phyloP scores from a whole-genome alignment of 2,329 filamentous ascomycete species.

The Diaporthe vexans region DNA sequence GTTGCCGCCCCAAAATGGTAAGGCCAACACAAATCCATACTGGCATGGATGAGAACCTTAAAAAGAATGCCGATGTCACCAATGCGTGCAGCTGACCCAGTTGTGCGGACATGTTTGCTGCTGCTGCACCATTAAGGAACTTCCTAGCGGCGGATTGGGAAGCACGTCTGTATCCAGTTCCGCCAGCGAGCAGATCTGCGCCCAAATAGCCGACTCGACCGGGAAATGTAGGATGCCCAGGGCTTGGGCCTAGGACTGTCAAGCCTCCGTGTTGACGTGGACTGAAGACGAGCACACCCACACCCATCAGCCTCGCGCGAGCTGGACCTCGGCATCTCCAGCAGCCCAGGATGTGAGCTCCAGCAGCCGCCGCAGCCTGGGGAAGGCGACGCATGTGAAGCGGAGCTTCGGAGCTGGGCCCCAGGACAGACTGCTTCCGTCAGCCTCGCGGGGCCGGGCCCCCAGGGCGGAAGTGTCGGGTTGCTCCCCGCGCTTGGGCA shows the following conservation, averaged over 20 bases:
- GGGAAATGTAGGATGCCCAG: constrained; percentile 27
- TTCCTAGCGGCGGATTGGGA: background rate
- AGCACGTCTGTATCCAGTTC: background rate
- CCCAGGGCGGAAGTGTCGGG: background rate
- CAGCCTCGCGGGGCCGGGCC: constrained; percentile 24
- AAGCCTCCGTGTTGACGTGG: constrained; percentile 1
- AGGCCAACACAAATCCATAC: background rate
- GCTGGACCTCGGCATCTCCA: constrained; percentile 33
- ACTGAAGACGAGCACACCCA: constrained; percentile 11
- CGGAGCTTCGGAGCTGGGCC: background rate
- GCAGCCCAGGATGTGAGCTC: constrained; percentile 20
- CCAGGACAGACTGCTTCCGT: background rate
- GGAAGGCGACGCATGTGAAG: constrained; percentile 11
- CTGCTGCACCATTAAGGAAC: background rate
- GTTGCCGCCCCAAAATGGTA: background rate
- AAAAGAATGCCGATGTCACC: background rate
- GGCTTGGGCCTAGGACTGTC: constrained; percentile 13
- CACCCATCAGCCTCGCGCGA: constrained; percentile 4
- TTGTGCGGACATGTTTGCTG: background rate
- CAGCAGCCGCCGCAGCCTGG: constrained; percentile 1
- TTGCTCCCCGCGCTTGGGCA: background rate
- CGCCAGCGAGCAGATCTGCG: background rate
- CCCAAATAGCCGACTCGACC: constrained; percentile 6
- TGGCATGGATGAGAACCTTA: background rate
- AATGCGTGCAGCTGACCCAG: background rate